Evolutionary conservation across 192 early-diverging fungal species (phyloP), one percentile per base, ranked within the genome.

Genomic region (Kappamyces sp.): DNA sequence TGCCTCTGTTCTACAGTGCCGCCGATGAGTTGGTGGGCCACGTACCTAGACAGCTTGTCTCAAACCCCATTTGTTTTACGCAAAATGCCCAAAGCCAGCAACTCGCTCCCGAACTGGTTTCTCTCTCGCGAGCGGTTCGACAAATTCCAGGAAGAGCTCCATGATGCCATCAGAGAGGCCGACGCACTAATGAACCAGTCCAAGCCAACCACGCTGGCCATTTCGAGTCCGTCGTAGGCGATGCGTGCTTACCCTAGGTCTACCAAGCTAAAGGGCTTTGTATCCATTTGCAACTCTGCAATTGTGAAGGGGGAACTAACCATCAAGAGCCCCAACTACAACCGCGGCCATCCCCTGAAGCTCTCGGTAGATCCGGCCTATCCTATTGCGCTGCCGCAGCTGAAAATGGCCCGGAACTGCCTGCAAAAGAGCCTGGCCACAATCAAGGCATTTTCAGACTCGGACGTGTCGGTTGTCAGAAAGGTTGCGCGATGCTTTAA

Each of bases 261-360:
- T 3, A 39, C 31, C 6, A 57, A 57, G 38, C n/a, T 57, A 5
- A 57, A 57, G 46, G 54, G 54, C 42, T 57, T 57, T 15, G 3
- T 57, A 6, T 44, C 54, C 5, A 10, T 57, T 5, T 40, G 23
- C 31, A 57, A 57, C 33, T 44, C 54, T 6, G 33, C 31, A 23
- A 57, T 57, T 10, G 33, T 40, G 2, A 57, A 57, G 33, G 54
- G 54, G 46, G 54, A 57, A 13, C 38, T 57, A 3, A 57, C 54
- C 5, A 39, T 57, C n/a, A 57, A 57, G 46, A 44, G 41, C 42
- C 38, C 54, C 5, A 6, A 1, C 5, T 57, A 57, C n/a, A 57
- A 57, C 33, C 34, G 54, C 4, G 54, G 54, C 23, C 33, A 57
- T n/a, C 6, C 54, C 6, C 12, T 15, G 23, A 57, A 15, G 46